A percentile compares a stretch with the other conserved stretches of the same genome.
These are phyloP conservation scores for Emmonsiellopsis sp. DNA, from an alignment of 2,329 filamentous ascomycete species.

Conservation along the genomic window DNA sequence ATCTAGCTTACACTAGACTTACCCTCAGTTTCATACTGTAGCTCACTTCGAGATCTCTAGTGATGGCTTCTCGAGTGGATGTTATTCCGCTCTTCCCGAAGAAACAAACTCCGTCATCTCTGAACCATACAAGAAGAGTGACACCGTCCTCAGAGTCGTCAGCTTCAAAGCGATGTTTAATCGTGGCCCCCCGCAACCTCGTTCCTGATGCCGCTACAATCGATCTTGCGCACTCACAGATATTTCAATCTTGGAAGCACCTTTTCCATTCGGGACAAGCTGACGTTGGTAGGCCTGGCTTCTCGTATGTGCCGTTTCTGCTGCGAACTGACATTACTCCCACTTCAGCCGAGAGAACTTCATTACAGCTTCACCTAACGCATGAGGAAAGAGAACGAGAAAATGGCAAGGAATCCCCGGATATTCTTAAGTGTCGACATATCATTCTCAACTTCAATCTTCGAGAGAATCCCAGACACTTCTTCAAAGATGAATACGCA, in stretches of 20 bases:
- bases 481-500: background rate
- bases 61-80: background rate
- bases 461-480: background rate
- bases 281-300: background rate
- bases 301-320: background rate
- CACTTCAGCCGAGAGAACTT: background rate
- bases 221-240: too few relatives aligned
- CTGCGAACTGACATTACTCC: background rate
- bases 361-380: background rate
- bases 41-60: background rate
- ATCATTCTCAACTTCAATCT: background rate
- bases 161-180: too few relatives aligned
- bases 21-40: too few relatives aligned
- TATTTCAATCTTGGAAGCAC: too few relatives aligned
- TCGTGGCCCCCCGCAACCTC: too few relatives aligned
- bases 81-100: background rate
- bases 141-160: too few relatives aligned
- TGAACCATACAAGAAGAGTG: too few relatives aligned
- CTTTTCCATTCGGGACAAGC: too few relatives aligned
- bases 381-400: background rate
- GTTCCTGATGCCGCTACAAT: too few relatives aligned
- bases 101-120: too few relatives aligned
- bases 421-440: background rate
- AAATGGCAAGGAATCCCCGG: background rate
- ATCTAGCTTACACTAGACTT: too few relatives aligned